These are phyloP conservation scores for Clonostachys rosea DNA, from an alignment of 2,329 filamentous ascomycete species.

Conservation along the genomic window DNA sequence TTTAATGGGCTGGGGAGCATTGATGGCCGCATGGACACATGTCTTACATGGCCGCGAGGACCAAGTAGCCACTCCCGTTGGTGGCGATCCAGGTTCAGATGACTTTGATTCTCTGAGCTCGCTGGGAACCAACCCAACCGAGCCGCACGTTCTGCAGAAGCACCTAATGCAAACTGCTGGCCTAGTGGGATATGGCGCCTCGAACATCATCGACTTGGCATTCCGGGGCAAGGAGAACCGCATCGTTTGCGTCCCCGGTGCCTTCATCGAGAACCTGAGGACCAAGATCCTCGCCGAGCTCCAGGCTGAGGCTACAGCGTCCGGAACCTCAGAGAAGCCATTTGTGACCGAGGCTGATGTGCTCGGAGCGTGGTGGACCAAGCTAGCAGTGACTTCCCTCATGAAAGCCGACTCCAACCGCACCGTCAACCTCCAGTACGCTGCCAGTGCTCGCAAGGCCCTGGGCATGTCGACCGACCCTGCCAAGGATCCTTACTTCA, in stretches of 20 bases:
- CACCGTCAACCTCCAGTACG: conserved; percentile 21
- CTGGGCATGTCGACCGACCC: not conserved
- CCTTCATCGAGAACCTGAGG: conserved; percentile 14
- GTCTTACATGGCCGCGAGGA: conserved; percentile 24
- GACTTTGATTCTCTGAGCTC: conserved; percentile 17
- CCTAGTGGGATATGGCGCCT: conserved; percentile 14
- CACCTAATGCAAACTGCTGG: conserved; percentile 9
- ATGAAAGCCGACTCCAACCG: conserved; percentile 8
- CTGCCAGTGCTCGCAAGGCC: conserved; percentile 1
- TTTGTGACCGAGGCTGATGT: conserved; percentile 32
- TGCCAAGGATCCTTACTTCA: conserved; percentile 6
- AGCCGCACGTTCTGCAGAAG: conserved; percentile 11
- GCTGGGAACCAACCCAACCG: conserved; percentile 11
- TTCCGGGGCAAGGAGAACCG: conserved; percentile 20
- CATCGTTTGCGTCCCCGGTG: conserved; percentile 25
- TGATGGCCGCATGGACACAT: conserved; percentile 30
- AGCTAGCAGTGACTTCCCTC: conserved; percentile 16
- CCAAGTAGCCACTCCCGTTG: conserved; percentile 16
- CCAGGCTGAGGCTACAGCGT: not conserved
- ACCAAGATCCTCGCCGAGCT: conserved; percentile 16
- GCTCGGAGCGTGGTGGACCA: conserved; percentile 27
- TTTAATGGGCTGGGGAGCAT: conserved; percentile 24
- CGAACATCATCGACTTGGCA: conserved; percentile 13
- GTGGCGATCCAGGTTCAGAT: conserved; percentile 3
- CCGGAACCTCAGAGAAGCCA: conserved; percentile 4